A percentile compares a stretch with the other conserved stretches of the same genome.
These are phyloP conservation scores for Aegilops longissima DNA, from an alignment of 176 grass and related monocot species.

Conservation along the genomic window DNA sequence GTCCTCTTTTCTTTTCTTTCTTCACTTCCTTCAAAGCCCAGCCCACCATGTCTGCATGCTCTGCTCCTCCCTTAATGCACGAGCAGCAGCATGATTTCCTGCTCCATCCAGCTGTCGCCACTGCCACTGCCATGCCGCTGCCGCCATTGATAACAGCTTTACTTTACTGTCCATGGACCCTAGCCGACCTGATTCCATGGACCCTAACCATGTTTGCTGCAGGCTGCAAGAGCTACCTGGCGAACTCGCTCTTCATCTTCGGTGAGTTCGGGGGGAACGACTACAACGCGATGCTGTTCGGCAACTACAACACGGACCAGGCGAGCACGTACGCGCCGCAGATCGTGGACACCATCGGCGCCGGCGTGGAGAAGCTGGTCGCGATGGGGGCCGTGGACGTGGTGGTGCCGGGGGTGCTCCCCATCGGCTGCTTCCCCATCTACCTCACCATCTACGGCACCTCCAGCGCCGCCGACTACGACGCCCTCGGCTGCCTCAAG, in stretches of 20 bases:
- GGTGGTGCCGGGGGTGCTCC: slow-evolving; percentile 52
- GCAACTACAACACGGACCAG: slow-evolving; percentile 41
- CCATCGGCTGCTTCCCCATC: slow-evolving; percentile 73
- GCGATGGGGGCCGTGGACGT: slow-evolving; percentile 57
- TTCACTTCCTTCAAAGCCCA: not conserved
- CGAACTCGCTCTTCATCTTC: slow-evolving; percentile 49
- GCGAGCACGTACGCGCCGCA: slow-evolving; percentile 50
- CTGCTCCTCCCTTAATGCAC: too few species aligned
- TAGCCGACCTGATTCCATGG: not conserved
- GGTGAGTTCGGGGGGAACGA: slow-evolving; percentile 76
- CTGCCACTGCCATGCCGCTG: not conserved
- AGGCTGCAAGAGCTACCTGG: slow-evolving; percentile 53
- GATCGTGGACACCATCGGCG: slow-evolving; percentile 39
- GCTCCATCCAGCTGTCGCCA: not conserved
- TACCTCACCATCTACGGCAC: slow-evolving; percentile 55
- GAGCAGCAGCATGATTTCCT: not conserved
- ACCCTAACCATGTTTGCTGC: not conserved
- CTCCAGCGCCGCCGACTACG: slow-evolving; percentile 43
- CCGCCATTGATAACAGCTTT: not conserved
- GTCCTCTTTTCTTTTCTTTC: not conserved
- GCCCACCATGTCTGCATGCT: not conserved
- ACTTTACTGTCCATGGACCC: not conserved
- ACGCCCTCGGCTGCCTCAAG: slow-evolving; percentile 48
- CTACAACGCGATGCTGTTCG: slow-evolving; percentile 74
- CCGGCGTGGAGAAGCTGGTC: slow-evolving; percentile 47